Evolutionary conservation across 176 grass and related monocot species (phyloP).

Genomic region (Oryza nivara): DNA sequence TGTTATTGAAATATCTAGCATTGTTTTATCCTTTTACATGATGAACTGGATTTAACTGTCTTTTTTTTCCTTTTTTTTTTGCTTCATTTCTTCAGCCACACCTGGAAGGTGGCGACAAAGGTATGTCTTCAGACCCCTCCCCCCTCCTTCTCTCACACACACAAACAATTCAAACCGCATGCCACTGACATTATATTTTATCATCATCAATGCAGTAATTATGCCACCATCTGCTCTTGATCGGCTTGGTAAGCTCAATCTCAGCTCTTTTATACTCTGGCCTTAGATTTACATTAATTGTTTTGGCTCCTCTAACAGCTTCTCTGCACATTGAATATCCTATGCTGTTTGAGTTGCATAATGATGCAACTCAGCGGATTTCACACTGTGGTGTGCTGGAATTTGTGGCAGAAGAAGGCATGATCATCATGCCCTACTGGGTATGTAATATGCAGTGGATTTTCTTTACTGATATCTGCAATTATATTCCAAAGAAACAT

Average conservation of each 20-base stretch:
- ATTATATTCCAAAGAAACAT: constrained; percentile 34
- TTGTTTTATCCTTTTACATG: neutral
- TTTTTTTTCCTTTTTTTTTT: constrained; percentile 11
- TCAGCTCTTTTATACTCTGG: neutral
- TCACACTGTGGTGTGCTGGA: constrained; percentile 94
- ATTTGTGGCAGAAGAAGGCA: constrained; percentile 96
- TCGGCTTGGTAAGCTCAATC: constrained; percentile 69
- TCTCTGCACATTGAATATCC: constrained; percentile 85
- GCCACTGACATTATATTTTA: constrained; percentile 27
- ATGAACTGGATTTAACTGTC: constrained; percentile 37
- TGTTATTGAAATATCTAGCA: constrained; percentile 12
- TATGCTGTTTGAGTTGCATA: constrained; percentile 90
- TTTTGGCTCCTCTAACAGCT: constrained; percentile 56
- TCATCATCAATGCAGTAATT: constrained; percentile 65
- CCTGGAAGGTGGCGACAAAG: constrained; percentile 84
- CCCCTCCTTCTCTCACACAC: neutral
- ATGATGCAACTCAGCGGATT: constrained; percentile 62
- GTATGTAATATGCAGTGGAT: constrained; percentile 40
- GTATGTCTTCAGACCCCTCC: constrained; percentile 33
- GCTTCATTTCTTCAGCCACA: constrained; percentile 61
- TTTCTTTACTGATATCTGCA: neutral
- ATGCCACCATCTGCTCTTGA: constrained; percentile 90
- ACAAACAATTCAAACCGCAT: neutral
- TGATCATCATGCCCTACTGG: constrained; percentile 95
- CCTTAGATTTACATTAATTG: neutral